phyloP scores from a whole-genome alignment of 495 filamentous ascomycete genomes.

The Aspergillus mulundensis region DNA sequence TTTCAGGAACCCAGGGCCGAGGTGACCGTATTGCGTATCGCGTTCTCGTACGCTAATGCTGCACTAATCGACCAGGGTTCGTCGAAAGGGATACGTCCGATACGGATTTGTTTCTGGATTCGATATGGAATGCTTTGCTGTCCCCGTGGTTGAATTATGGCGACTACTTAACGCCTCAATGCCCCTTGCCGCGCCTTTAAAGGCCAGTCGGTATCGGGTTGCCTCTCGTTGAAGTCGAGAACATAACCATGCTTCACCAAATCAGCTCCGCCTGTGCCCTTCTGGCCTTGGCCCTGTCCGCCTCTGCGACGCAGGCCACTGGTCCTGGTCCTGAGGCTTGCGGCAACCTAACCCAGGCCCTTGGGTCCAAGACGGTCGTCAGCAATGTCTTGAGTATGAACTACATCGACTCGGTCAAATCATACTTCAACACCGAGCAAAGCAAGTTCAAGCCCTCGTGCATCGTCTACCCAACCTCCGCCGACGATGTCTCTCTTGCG shows the following conservation, averaged over 20 bases:
- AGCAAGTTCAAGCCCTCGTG: slow-evolving; percentile 1
- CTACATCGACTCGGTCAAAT: not conserved
- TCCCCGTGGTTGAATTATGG: not conserved
- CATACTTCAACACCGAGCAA: slow-evolving; percentile 14
- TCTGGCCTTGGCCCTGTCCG: not conserved
- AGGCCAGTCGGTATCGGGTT: not conserved
- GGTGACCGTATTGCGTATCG: not conserved
- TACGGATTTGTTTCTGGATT: not conserved
- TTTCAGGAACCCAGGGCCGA: not conserved
- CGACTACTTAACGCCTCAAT: not conserved
- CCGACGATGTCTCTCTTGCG: slow-evolving; percentile 3
- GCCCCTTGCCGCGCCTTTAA: not conserved
- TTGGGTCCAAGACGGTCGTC: slow-evolving; percentile 5
- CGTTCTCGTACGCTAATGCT: not conserved
- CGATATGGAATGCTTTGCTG: not conserved
- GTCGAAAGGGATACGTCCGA: not conserved
- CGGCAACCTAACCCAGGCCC: not conserved
- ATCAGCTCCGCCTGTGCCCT: not conserved
- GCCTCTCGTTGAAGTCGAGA: not conserved
- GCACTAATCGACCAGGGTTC: not conserved
- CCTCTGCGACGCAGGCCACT: not conserved
- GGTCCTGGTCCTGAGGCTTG: slow-evolving; percentile 5
- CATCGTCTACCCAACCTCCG: slow-evolving; percentile 3
- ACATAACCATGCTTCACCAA: not conserved
- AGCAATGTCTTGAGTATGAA: not conserved